Evolutionary conservation across 2,329 filamentous ascomycete species (phyloP).

Genomic region (Cladophialophora immunda): DNA sequence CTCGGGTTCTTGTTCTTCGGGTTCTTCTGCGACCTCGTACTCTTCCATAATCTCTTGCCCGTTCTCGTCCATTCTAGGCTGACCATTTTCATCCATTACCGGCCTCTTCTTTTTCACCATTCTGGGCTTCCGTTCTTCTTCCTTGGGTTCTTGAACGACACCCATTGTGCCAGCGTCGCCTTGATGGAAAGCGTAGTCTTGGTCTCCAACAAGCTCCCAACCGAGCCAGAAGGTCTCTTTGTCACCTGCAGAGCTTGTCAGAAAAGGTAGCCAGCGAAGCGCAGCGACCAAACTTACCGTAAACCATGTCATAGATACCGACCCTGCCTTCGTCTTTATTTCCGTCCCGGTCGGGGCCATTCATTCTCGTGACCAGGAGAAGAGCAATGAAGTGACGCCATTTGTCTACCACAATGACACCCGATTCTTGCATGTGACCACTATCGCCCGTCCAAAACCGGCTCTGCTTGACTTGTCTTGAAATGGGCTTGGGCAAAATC

Average conservation of each 20-base stretch:
- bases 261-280: neutral
- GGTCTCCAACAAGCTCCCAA: conserved; percentile 56
- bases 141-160: conserved; percentile 25
- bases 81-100: conserved; percentile 36
- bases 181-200: conserved; percentile 55
- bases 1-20: conserved; percentile 21
- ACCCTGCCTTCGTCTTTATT: conserved; percentile 48
- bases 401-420: conserved; percentile 58
- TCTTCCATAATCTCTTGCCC: conserved; percentile 27
- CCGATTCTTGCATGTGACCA: conserved; percentile 53
- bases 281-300: conserved; percentile 45
- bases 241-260: conserved; percentile 48
- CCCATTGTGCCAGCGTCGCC: conserved; percentile 47
- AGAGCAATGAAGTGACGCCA: conserved; percentile 57
- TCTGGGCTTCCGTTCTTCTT: conserved; percentile 13
- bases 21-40: conserved; percentile 7
- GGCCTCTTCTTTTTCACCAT: conserved; percentile 19
- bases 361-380: conserved; percentile 48
- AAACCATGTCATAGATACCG: conserved; percentile 59
- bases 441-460: conserved; percentile 41
- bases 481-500: conserved; percentile 55
- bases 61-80: conserved; percentile 27
- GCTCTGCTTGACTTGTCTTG: conserved; percentile 49
- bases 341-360: conserved; percentile 56
- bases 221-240: conserved; percentile 62